Base-by-base conservation (phyloP, 2,329 filamentous ascomycete species). In the Venturia pyrina region DNA sequence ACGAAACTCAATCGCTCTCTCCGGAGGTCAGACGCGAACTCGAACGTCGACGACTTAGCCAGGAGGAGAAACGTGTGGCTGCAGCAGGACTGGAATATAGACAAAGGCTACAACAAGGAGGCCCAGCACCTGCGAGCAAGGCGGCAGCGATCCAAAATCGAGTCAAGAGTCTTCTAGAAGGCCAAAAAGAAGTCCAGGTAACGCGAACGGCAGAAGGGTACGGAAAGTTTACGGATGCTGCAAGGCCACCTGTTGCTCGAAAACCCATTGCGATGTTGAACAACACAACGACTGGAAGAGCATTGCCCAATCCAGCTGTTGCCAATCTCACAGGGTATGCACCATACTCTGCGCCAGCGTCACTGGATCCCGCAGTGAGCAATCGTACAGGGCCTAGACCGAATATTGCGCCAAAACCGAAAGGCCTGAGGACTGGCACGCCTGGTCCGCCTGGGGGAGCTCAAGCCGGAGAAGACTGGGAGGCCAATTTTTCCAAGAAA, bases 141-240 rank as follows among this genome's bases (percentile, higher is more conserved):
- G 91, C 92, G 21, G 85, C 87, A n/a, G 90, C 88, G 34, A 99
- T 99, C 71, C 92, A 98, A 74, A 92, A 90, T 73, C 88, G 93
- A 69, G 91, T 99, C 65, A 90, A 96, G 78, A 91, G 86, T 62
- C 80, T 98, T 62, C 79, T 99, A 19, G 88, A 87, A 68, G 93
- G 97, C 72, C 91, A 89, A 50, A 70, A 86, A 82, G 81, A 85
- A 5, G 77, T 81, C 0, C 74, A 82, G 1, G 78, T 79, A 17
- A 83, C 85, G 37, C 86, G 87, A 69, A 96, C 91, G 0, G 93
- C 93, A 0, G 88, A 93, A 69, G 93, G 93, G 0, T 98, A 98
- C 74, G 95, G 95, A 8, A 88, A 88, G 67, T 97, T 90, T 75
- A 92, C 93, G 24, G 89, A 87, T 59, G 65, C 44, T 41, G 44